Conservation (phyloP, 2,329 filamentous ascomycete genomes). For the Cadophora luteo-olivacea region DNA sequence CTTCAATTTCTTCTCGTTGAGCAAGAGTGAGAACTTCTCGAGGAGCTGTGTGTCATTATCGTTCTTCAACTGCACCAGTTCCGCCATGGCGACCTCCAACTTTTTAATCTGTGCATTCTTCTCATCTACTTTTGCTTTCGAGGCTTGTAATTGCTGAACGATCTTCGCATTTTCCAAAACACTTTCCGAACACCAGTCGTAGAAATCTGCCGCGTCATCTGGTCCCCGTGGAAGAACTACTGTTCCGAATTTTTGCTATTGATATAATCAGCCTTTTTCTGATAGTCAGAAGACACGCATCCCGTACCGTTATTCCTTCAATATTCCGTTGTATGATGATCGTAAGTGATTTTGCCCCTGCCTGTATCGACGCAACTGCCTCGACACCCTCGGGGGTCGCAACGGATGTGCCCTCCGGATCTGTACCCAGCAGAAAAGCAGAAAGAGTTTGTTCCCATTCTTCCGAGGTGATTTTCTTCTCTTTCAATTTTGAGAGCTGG, state of each 20-base stretch:
- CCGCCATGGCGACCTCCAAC: constrained; percentile 68
- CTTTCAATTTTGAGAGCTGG: constrained; percentile 58
- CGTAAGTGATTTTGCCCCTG: constrained; percentile 59
- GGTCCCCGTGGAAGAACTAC: constrained; percentile 63
- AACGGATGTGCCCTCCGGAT: constrained; percentile 50
- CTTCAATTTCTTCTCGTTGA: constrained; percentile 83
- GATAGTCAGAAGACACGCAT: neutral
- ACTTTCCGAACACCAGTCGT: constrained; percentile 73
- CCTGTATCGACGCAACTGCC: constrained; percentile 57
- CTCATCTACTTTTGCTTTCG: constrained; percentile 49
- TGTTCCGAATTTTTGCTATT: constrained; percentile 71
- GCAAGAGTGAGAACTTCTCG: constrained; percentile 71
- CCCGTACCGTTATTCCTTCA: constrained; percentile 69
- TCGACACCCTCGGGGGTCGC: constrained; percentile 68
- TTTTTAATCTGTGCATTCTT: constrained; percentile 63
- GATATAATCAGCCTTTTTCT: constrained; percentile 24
- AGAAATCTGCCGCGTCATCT: constrained; percentile 66
- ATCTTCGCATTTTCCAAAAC: constrained; percentile 47
- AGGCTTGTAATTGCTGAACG: constrained; percentile 36
- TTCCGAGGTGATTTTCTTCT: constrained; percentile 60
- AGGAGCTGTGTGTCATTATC: constrained; percentile 71
- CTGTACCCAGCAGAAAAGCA: constrained; percentile 58
- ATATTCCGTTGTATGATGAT: constrained; percentile 71
- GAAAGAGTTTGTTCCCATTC: constrained; percentile 72
- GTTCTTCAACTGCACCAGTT: constrained; percentile 69